Conservation (phyloP, 345 rosid genomes). For the Aquilaria yunnanensis region DNA sequence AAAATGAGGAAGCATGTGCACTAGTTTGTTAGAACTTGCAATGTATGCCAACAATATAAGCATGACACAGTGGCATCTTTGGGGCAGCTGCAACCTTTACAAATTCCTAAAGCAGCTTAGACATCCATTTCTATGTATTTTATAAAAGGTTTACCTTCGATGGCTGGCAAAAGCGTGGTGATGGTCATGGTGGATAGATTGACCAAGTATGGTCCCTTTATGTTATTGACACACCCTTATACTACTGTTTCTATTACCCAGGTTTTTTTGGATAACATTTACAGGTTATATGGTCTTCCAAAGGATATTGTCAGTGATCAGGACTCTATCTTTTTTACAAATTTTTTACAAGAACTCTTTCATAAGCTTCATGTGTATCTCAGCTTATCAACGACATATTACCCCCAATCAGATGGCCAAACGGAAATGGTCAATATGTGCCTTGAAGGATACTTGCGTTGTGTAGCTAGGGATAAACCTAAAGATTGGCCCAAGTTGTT, state of each 20-base stretch:
- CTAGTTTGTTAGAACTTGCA: neutral
- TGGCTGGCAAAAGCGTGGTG: neutral
- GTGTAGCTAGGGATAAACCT: neutral
- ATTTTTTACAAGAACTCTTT: neutral
- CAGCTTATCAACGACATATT: neutral
- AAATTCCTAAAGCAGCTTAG: neutral
- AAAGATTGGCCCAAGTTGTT: neutral
- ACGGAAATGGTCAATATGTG: neutral
- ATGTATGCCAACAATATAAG: too few species aligned
- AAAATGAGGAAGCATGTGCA: neutral
- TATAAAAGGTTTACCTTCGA: neutral
- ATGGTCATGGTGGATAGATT: neutral
- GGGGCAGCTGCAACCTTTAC: neutral
- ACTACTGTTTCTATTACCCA: neutral
- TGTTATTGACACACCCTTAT: neutral
- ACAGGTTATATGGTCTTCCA: neutral
- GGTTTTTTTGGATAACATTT: neutral
- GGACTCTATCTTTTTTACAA: neutral
- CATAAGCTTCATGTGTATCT: neutral
- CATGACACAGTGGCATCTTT: too few species aligned
- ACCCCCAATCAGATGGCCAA: neutral
- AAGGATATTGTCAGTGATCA: neutral
- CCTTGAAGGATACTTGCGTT: neutral
- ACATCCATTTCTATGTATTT: neutral
- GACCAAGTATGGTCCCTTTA: neutral